These are phyloP conservation scores for Avicennia marina DNA, from an alignment of 257 asterid genomes.

Conservation along the genomic window DNA sequence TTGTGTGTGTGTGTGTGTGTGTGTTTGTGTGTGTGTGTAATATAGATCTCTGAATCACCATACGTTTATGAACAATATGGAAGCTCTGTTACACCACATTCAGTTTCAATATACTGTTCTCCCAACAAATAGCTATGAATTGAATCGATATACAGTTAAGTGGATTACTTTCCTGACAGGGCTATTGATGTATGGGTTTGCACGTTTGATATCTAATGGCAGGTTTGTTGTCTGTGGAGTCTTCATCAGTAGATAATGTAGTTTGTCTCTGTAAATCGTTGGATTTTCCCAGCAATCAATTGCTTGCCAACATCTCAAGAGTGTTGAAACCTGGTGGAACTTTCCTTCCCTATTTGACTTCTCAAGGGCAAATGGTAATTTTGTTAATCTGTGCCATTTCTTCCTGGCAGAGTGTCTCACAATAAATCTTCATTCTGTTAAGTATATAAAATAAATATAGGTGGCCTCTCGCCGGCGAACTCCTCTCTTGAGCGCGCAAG, in stretches of 20 bases:
- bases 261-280: slow-evolving; percentile 41
- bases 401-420: too few relatives aligned
- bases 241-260: slow-evolving; percentile 49
- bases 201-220: slow-evolving; percentile 20
- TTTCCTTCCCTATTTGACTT: slow-evolving; percentile 34
- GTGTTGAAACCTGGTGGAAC: slow-evolving; percentile 70
- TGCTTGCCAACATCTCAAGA: slow-evolving; percentile 47
- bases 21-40: too few relatives aligned
- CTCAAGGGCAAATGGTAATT: slow-evolving; percentile 45
- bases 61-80: too few relatives aligned
- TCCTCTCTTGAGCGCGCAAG: slow-evolving; percentile 60
- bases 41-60: too few relatives aligned
- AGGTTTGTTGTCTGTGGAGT: slow-evolving; percentile 50
- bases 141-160: background rate
- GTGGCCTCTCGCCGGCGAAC: slow-evolving; percentile 38
- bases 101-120: background rate
- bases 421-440: background rate
- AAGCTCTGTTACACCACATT: background rate
- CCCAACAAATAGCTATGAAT: background rate
- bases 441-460: slow-evolving; percentile 12
- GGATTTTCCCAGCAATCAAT: slow-evolving; percentile 46
- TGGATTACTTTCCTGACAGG: background rate
- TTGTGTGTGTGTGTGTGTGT: too few relatives aligned
- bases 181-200: slow-evolving; percentile 1
- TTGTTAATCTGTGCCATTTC: background rate